Percentiles rank a stretch among this genome's conserved stretches.
phyloP scores from a whole-genome alignment of 495 filamentous ascomycete species.

The Penicillium dipodomyicola region DNA sequence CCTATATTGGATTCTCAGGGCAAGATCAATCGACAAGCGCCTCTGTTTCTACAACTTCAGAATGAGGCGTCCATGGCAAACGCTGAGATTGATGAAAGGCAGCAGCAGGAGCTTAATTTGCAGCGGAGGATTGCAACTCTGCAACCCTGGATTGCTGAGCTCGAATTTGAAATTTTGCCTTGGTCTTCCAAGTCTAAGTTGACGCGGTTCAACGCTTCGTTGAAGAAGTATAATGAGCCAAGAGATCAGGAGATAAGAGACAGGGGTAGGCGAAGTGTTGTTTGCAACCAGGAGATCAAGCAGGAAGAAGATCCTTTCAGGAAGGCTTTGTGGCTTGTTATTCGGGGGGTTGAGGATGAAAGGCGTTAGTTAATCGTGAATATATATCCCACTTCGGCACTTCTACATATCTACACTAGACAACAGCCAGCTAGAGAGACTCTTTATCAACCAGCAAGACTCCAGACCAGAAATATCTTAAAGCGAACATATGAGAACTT shows the following conservation, averaged over 20 bases:
- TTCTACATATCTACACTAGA: not conserved
- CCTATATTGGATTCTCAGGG: conserved; percentile 30
- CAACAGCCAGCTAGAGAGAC: not conserved
- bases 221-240: conserved; percentile 25
- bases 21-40: conserved; percentile 19
- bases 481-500: not conserved
- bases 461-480: not conserved
- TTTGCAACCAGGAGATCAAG: not conserved
- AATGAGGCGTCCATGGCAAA: not conserved
- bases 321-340: conserved; percentile 14
- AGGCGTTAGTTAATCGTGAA: not conserved
- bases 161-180: conserved; percentile 27
- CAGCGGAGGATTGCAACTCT: conserved; percentile 17
- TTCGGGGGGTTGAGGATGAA: conserved; percentile 5
- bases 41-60: conserved; percentile 21
- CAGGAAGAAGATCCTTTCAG: conserved; percentile 1
- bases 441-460: not conserved
- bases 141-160: conserved; percentile 30
- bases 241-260: not conserved
- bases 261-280: not conserved
- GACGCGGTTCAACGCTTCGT: conserved; percentile 27
- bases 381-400: not conserved
- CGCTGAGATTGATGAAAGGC: not conserved
- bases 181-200: conserved; percentile 28
- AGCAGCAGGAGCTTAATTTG: conserved; percentile 17